Base-by-base conservation (phyloP, 2,329 filamentous ascomycete species). In the Cytospora leucostoma region DNA sequence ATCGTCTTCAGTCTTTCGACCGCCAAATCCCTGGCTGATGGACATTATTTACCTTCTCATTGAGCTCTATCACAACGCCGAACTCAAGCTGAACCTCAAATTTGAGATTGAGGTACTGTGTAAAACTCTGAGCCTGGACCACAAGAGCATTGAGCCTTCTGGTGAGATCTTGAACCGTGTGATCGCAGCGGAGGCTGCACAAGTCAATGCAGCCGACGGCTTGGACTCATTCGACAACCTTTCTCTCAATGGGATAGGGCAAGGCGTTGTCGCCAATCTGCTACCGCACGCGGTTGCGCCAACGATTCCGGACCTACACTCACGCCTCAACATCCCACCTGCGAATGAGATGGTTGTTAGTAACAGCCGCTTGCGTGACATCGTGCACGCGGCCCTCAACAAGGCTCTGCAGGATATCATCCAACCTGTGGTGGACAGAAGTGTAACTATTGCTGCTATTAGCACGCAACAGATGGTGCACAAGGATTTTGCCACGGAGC, bases 31-130 rank as follows among this genome's bases (percentile, higher is more conserved):
- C 1, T 99, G 95, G 95, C 76, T 97, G 52, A 96, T 97, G 91
- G 95, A 99, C 71, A 95, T 99, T 60, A 87, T 99, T 61, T 86
- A 91, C 67, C 81, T 98, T 8, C 83, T 99, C 40, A 91, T 97
- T 70, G 96, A 99, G 72, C 83, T 99, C 4, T 99, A 99, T 72
- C 90, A 97, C 71, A 90, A 91, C 71, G 92, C 92, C 15, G 94
- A 97, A 70, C 80, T 99, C 62, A 98, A 98, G 75, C 84, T 99
- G 44, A 98, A 98, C 69, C 88, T 97, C 58, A 99, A 98, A 71
- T 99, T 99, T 70, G 95, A 99, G 75, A 98, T 99, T 63, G 95
- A 99, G 76, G 93, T 99, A 33, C 83, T 99, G 32, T 99, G 93
- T 80, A 96, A 96, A 73, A 93, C 93, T 13, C 80, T 99, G 17